Conservation (phyloP, 73 alveolate species). For the Paramecium octaurelia region DNA sequence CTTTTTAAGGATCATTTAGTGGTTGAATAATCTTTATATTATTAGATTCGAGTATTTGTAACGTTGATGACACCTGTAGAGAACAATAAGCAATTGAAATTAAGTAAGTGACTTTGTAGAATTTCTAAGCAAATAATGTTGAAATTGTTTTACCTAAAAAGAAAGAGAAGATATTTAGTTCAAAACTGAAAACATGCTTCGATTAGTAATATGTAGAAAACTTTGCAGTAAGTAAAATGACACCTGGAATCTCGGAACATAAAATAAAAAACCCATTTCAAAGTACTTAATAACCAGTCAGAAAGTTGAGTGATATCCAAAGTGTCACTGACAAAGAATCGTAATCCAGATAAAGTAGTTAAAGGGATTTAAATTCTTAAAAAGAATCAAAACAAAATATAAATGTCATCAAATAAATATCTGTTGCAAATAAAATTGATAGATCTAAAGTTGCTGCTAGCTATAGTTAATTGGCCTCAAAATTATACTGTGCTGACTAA, state of each 20-base stretch:
- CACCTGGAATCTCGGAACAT: background rate
- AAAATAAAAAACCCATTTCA: background rate
- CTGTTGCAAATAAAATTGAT: background rate
- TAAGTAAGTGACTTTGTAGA: background rate
- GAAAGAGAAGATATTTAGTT: conserved; percentile 30
- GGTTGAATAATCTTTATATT: background rate
- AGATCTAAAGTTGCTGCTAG: background rate
- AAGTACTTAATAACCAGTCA: background rate
- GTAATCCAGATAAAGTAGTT: background rate
- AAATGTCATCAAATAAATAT: background rate
- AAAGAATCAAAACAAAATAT: background rate
- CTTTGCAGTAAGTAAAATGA: background rate
- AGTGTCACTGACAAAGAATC: background rate
- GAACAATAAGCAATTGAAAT: background rate
- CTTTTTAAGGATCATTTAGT: background rate
- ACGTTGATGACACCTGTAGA: conserved; percentile 8
- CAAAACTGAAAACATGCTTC: background rate
- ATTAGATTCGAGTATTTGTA: conserved; percentile 22
- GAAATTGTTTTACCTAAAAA: background rate
- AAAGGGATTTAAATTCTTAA: background rate
- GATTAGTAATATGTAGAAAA: background rate
- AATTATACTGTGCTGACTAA: background rate
- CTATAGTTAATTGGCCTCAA: background rate
- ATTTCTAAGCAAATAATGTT: background rate
- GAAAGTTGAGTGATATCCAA: background rate